Conservation (phyloP, 371 early-diverging fungal genomes). For the Rhizopus delemar region DNA sequence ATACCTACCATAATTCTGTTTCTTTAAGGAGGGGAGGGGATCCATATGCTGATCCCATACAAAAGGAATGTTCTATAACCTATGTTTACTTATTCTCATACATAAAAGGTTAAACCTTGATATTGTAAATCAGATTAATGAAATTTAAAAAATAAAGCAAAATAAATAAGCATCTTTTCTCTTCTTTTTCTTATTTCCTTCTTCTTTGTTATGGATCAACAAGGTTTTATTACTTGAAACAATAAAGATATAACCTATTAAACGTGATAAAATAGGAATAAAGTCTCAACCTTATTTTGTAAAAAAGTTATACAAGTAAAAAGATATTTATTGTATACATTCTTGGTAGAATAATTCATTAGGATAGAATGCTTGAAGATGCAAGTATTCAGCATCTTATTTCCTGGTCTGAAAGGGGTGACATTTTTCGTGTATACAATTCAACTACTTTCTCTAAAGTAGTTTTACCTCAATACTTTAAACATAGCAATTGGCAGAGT, state of each 20-base stretch:
- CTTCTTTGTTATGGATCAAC: neutral
- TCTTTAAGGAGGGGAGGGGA: too few relatives aligned
- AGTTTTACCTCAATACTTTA: slow-evolving; percentile 78
- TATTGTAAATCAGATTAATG: neutral
- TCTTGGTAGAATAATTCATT: neutral
- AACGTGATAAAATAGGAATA: neutral
- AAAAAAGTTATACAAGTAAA: slow-evolving; percentile 65
- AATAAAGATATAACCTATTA: neutral
- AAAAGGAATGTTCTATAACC: too few relatives aligned
- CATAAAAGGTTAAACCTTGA: neutral
- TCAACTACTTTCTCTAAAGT: slow-evolving; percentile 55
- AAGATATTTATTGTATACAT: slow-evolving; percentile 7
- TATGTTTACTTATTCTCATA: too few relatives aligned
- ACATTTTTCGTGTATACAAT: slow-evolving; percentile 65
- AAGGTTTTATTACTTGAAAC: neutral
- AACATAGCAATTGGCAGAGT: slow-evolving; percentile 84
- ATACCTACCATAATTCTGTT: too few relatives aligned
- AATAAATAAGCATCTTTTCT: neutral
- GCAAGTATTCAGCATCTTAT: slow-evolving; percentile 55
- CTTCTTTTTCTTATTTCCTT: neutral
- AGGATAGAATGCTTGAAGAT: slow-evolving; percentile 61
- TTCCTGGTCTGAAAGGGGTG: slow-evolving; percentile 65
- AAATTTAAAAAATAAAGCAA: neutral
- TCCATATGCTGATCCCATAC: too few relatives aligned
- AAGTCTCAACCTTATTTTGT: slow-evolving; percentile 63